Conservation (phyloP, 768 basidiomycete species). For the Panaeolus cyanescens region DNA sequence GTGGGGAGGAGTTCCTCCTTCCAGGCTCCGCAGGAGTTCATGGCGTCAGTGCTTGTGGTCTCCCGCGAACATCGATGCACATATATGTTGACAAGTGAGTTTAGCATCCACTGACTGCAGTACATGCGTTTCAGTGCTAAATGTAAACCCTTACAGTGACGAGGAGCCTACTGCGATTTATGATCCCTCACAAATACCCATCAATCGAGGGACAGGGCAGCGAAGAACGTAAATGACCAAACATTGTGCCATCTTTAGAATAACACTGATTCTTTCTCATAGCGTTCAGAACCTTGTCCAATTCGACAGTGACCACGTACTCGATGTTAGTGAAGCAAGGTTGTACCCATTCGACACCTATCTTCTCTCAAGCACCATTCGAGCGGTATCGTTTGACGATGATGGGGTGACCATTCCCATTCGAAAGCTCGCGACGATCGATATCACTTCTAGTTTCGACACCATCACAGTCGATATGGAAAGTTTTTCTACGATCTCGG, state of each 20-base stretch:
- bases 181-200: slow-evolving; percentile 49
- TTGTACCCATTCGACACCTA: slow-evolving; percentile 64
- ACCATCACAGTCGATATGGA: slow-evolving; percentile 39
- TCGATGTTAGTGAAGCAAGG: slow-evolving; percentile 55
- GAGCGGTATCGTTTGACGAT: slow-evolving; percentile 36
- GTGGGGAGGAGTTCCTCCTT: slow-evolving; percentile 47
- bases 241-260: background rate
- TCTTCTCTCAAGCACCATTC: slow-evolving; percentile 48
- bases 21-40: slow-evolving; percentile 48
- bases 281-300: slow-evolving; percentile 58
- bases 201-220: slow-evolving; percentile 37
- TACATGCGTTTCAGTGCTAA: background rate
- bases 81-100: slow-evolving; percentile 53
- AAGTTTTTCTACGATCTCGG: slow-evolving; percentile 23
- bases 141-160: slow-evolving; percentile 24
- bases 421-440: slow-evolving; percentile 42
- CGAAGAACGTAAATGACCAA: slow-evolving; percentile 39
- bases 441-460: slow-evolving; percentile 48
- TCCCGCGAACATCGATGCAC: slow-evolving; percentile 41
- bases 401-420: slow-evolving; percentile 44
- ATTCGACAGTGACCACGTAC: slow-evolving; percentile 57
- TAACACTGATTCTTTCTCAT: background rate
- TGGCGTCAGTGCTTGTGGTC: slow-evolving; percentile 45
- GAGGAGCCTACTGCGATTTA: slow-evolving; percentile 39
- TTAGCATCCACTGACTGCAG: slow-evolving; percentile 9